These are phyloP conservation scores for Alectoria sarmentosa DNA, from an alignment of 495 filamentous ascomycete genomes.

Conservation along the genomic window DNA sequence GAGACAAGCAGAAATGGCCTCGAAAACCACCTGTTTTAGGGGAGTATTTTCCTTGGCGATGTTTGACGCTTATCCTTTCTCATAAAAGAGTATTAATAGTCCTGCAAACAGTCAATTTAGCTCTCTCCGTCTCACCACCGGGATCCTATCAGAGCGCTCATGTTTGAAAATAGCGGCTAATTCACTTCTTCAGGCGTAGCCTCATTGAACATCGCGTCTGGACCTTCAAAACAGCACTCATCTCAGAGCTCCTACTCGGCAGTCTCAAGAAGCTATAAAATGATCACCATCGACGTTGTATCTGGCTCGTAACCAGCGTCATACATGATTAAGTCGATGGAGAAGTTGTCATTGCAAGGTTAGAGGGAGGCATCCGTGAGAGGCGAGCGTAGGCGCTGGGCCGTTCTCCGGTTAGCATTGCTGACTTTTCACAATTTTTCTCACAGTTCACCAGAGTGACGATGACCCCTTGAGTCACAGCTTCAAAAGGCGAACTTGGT, in stretches of 20 bases:
- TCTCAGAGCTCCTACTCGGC: not conserved
- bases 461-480: not conserved
- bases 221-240: not conserved
- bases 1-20: slow-evolving; percentile 4
- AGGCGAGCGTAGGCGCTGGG: not conserved
- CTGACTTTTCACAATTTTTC: not conserved
- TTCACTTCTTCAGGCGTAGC: slow-evolving; percentile 13
- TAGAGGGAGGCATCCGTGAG: not conserved
- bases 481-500: not conserved
- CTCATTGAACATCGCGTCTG: not conserved
- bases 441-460: not conserved
- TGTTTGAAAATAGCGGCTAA: slow-evolving; percentile 8
- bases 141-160: not conserved
- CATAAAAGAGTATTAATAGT: slow-evolving; percentile 10
- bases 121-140: not conserved
- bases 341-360: not conserved
- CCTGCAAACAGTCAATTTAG: not conserved
- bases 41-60: not conserved
- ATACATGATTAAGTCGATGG: not conserved
- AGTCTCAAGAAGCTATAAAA: not conserved
- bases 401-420: not conserved
- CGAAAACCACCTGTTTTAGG: slow-evolving; percentile 1
- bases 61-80: slow-evolving; percentile 11
- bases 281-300: not conserved
- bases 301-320: not conserved